Evolutionary conservation across 345 rosid species (phyloP).

Genomic region (Durio zibethinus): DNA sequence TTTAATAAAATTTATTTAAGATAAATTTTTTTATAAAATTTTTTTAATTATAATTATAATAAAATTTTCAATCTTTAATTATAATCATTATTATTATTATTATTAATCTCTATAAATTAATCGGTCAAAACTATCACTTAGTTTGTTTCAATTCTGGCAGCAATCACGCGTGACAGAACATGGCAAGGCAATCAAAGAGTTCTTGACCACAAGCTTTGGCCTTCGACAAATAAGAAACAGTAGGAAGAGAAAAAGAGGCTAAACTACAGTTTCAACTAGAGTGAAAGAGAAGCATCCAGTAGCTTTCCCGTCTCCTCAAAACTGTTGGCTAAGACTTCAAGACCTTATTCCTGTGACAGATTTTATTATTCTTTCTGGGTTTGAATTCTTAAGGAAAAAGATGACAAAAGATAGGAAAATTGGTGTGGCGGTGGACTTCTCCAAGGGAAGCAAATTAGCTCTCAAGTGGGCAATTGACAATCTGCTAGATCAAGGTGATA

Average conservation of each 20-base stretch:
- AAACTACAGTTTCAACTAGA: neutral
- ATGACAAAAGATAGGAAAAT: conserved; percentile 48
- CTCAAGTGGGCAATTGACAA: conserved; percentile 62
- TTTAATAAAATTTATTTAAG: too few relatives aligned
- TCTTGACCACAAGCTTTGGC: neutral
- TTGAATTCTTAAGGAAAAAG: neutral
- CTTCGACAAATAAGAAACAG: neutral
- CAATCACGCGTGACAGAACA: neutral
- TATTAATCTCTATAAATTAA: too few relatives aligned
- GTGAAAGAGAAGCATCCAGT: neutral
- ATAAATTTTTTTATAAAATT: too few relatives aligned
- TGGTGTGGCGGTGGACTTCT: conserved; percentile 68
- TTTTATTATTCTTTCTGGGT: neutral
- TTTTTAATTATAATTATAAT: too few relatives aligned
- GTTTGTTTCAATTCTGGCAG: neutral
- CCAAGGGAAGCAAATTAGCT: conserved; percentile 64
- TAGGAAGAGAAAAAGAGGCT: neutral
- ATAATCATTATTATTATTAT: too few relatives aligned
- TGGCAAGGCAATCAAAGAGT: neutral
- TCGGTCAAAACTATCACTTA: too few relatives aligned
- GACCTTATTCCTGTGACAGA: neutral
- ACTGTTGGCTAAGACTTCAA: neutral
- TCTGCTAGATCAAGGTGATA: conserved; percentile 46
- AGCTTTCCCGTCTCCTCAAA: neutral
- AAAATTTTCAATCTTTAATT: too few relatives aligned